Base-by-base conservation (phyloP, 768 basidiomycete species). In the Tulasnella sp. region DNA sequence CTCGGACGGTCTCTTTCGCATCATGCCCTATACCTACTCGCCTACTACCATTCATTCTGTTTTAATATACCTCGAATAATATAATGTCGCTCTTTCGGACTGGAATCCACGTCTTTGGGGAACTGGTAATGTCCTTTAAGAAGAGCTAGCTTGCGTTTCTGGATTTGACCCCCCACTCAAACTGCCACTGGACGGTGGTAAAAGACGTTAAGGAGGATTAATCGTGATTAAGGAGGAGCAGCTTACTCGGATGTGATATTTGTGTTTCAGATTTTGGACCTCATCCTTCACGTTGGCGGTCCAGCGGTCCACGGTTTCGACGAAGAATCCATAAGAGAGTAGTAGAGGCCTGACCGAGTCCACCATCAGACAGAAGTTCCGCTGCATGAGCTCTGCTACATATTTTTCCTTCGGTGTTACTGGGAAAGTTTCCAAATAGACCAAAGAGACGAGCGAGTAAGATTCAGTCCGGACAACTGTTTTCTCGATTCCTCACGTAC, bases 251-350 rank as follows among this genome's bases (percentile, higher is more conserved):
- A 69, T 69, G 64, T 69, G 28, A 37, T 11, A 37, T 20, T 69
- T 69, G 34, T 69, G 34, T 31, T 69, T 69, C 31, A 69, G 28
- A 28, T 28, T 69, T 34, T 34, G 64, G 31, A 69, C 64, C 74
- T 75, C 74, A 16, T 75, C 74, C 41, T 75, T 75, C 41, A 42
- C 46, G 12, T 34, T 54, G 16, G 28, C 22, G 8, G 31, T 54
- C 76, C 76, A 77, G 5, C 58, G 37, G 72, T 80, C 79, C n/a
- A 80, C 46, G 18, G 74, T 75, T 48, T 80, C 72, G 31, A 18
- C 34, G 74, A 80, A 80, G 72, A 75, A 80, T 1, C 79, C 79
- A 54, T 80, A 72, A 11, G 72, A 40, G 22, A 80, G 44, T 16
- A 80, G 48, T 3, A 80, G n/a, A 40, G 79, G 79, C 37, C 48